These are phyloP conservation scores for Geotrichum histeridarum DNA, from an alignment of 1,139 yeast species.

Conservation along the genomic window DNA sequence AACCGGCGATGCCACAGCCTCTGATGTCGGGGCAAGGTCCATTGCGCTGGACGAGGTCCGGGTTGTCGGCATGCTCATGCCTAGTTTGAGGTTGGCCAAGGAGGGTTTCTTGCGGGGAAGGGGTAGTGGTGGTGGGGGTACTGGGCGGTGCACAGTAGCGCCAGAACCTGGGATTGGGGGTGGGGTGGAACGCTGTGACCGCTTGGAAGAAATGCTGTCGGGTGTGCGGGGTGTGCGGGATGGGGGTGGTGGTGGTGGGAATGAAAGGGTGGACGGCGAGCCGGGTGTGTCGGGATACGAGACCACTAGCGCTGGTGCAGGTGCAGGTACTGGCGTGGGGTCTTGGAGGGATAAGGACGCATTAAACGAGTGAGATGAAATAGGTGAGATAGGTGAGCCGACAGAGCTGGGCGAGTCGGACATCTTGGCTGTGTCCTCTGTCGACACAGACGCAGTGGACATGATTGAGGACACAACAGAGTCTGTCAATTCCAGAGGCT, in stretches of 20 bases:
- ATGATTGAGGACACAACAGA: background rate
- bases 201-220: background rate
- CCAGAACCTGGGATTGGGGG: background rate
- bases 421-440: background rate
- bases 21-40: conserved; percentile 17
- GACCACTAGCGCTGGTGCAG: conserved; percentile 13
- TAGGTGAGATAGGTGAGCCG: conserved; percentile 10
- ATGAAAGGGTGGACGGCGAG: background rate
- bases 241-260: conserved; percentile 18
- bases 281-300: background rate
- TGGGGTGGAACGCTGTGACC: conserved; percentile 6
- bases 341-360: background rate
- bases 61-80: conserved; percentile 11
- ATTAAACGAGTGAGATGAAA: conserved; percentile 5
- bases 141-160: background rate
- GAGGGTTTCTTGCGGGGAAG: conserved; percentile 11
- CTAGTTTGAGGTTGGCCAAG: background rate
- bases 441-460: background rate
- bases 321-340: conserved; percentile 5
- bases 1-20: no score
- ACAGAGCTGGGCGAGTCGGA: conserved; percentile 9
- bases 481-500: background rate
- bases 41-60: conserved; percentile 10
- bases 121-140: conserved; percentile 14
- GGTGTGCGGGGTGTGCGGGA: background rate